Conservation (phyloP, 2,329 filamentous ascomycete genomes). For the Pseudocercospora musae region DNA sequence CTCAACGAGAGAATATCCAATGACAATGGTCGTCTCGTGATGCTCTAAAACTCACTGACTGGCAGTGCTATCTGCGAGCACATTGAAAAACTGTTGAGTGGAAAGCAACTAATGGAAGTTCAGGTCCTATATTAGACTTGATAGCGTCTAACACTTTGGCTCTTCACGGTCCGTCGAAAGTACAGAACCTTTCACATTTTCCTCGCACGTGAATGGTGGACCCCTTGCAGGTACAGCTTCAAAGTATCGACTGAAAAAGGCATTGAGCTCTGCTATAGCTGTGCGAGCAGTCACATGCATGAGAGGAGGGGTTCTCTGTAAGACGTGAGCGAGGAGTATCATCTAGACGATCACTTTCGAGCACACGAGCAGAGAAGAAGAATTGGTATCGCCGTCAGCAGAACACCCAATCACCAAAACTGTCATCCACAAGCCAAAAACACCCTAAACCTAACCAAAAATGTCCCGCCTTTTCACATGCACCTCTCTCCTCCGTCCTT, state of each 20-base stretch:
- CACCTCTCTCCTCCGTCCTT: neutral
- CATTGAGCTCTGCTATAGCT: neutral
- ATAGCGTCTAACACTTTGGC: neutral
- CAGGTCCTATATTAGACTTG: neutral
- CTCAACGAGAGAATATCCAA: constrained; percentile 42
- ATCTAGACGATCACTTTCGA: neutral
- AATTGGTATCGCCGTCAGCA: no score
- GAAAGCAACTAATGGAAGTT: neutral
- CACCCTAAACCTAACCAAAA: neutral
- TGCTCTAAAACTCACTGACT: constrained; percentile 23
- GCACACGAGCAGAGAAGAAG: neutral
- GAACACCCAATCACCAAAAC: no score
- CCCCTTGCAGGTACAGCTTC: neutral
- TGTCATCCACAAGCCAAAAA: neutral
- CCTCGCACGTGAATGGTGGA: neutral
- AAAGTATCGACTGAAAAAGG: neutral
- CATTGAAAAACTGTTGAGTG: neutral
- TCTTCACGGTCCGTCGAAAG: neutral
- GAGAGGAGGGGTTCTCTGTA: neutral
- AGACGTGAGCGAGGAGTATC: neutral
- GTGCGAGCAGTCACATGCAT: neutral
- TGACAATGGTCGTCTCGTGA: constrained; percentile 36
- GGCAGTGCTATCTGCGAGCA: no score
- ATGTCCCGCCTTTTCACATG: neutral
- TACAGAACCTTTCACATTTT: neutral